phyloP scores from a whole-genome alignment of 2,329 filamentous ascomycete species.

The Blumeriella jaapii region DNA sequence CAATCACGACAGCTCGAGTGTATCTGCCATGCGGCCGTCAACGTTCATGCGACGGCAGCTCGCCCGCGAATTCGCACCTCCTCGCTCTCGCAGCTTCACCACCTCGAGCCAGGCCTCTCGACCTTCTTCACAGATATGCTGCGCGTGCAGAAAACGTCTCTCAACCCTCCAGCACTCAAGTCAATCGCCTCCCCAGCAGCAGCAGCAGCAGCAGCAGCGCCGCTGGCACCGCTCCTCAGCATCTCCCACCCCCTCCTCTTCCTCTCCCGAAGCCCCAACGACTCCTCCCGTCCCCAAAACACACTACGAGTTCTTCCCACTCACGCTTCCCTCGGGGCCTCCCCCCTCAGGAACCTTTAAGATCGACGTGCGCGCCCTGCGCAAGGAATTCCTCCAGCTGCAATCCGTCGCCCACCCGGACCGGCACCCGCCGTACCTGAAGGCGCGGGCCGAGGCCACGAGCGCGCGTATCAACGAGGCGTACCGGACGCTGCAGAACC shows the following conservation, averaged over 20 bases:
- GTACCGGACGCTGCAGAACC: slow-evolving; percentile 71
- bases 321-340: slow-evolving; percentile 63
- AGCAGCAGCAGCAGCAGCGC: not conserved
- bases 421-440: slow-evolving; percentile 35
- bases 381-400: slow-evolving; percentile 75
- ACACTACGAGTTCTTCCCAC: slow-evolving; percentile 82
- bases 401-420: slow-evolving; percentile 72
- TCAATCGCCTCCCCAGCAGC: no score
- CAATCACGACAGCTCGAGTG: no score
- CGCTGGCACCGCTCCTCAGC: slow-evolving; percentile 2
- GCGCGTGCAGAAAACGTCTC: not conserved
- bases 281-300: slow-evolving; percentile 32
- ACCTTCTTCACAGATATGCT: not conserved
- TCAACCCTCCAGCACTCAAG: no score
- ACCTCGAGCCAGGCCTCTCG: not conserved
- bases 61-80: not conserved
- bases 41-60: slow-evolving; percentile 1
- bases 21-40: slow-evolving; percentile 6
- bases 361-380: slow-evolving; percentile 58
- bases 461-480: slow-evolving; percentile 83
- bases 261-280: not conserved
- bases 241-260: not conserved
- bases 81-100: not conserved
- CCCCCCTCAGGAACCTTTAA: slow-evolving; percentile 68
- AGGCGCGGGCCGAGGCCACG: slow-evolving; percentile 58